Base-by-base conservation (phyloP, 345 rosid species). In the Anastatica hierochuntica region DNA sequence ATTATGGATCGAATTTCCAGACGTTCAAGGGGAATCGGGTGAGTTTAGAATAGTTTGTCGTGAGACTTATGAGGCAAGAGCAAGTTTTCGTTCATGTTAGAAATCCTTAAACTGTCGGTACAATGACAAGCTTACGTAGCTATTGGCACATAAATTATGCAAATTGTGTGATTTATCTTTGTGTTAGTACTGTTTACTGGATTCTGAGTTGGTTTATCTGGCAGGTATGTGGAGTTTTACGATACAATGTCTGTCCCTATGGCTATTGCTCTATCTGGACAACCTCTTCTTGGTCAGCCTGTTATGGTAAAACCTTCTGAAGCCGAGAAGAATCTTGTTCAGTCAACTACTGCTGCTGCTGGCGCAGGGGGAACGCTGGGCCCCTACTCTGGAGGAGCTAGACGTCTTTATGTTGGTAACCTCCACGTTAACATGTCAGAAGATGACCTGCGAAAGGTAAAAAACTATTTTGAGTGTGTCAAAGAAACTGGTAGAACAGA, bases 261-360 rank as follows among this genome's bases (percentile, higher is more conserved):
- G 98, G 98, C 97, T 29, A 92, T 92, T 63, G 97, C 98, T 53
- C 86, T 92, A 63, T 88, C 94, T 62, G 98, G 98, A 43, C 98
- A 92, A 70, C 90, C 74, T 56, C 98, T 92, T 62, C 97, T 78
- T 75, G 90, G 98, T 63, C 80, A 71, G 67, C 87, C 94, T 17
- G 95, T 92, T 58, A 92, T 92, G 98, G 98, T 92, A 61, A 92
- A 92, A 60, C 96, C 98, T 35, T 92, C 96, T 13, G 98, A 92
- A 75, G 98, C 98, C n/a, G 98, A 92, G 71, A 92, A 88, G 74
- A 92, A 92, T 70, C 87, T 92, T 56, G 95, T 81, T 70, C 98
- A 92, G 79, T 80, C 97, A 43, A 85, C 97, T 46, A 40, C 87
- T 50, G 62, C 89, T 60, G 80, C 75, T 9, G 74, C 85, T 72